A percentile compares a stretch with the other conserved stretches of the same genome.
Conservation (phyloP, 2,329 filamentous ascomycete species). For the Chaetomium strumarium region DNA sequence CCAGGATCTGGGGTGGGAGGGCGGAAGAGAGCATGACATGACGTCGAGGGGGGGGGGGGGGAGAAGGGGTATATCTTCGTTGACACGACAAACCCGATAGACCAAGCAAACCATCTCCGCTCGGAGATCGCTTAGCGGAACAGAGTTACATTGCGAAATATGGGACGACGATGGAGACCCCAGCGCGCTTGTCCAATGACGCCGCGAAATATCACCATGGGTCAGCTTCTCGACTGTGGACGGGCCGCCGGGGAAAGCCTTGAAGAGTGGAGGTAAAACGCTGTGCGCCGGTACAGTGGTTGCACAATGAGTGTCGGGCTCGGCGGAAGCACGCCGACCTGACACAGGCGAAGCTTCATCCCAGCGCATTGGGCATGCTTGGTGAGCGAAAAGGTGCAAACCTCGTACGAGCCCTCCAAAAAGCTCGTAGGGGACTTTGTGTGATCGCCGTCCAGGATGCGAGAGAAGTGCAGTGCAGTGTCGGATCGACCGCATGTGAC, state of each 20-base stretch:
- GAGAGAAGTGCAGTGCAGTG: slow-evolving; percentile 22
- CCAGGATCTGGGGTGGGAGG: slow-evolving; percentile 1
- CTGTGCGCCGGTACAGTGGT: not conserved
- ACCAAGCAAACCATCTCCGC: not conserved
- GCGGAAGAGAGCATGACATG: slow-evolving; percentile 1
- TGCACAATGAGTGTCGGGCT: not conserved
- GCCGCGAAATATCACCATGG: not conserved
- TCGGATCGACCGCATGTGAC: slow-evolving; percentile 38
- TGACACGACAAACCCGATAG: not conserved
- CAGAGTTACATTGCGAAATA: not conserved
- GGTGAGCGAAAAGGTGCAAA: not conserved
- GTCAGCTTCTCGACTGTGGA: not conserved
- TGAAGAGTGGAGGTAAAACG: not conserved
- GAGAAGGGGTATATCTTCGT: not conserved
- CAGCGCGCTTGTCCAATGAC: slow-evolving; percentile 10
- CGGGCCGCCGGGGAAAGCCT: not conserved
- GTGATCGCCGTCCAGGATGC: slow-evolving; percentile 18
- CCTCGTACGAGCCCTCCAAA: slow-evolving; percentile 1
- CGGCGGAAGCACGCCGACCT: not conserved
- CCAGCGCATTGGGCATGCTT: not conserved
- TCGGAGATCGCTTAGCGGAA: slow-evolving; percentile 1
- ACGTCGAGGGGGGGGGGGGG: not conserved
- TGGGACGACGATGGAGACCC: not conserved
- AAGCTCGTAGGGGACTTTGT: slow-evolving; percentile 1
- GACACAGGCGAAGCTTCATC: slow-evolving; percentile 3